Base-by-base conservation (phyloP, 2,329 filamentous ascomycete genomes). In the Diaporthe sp. region DNA sequence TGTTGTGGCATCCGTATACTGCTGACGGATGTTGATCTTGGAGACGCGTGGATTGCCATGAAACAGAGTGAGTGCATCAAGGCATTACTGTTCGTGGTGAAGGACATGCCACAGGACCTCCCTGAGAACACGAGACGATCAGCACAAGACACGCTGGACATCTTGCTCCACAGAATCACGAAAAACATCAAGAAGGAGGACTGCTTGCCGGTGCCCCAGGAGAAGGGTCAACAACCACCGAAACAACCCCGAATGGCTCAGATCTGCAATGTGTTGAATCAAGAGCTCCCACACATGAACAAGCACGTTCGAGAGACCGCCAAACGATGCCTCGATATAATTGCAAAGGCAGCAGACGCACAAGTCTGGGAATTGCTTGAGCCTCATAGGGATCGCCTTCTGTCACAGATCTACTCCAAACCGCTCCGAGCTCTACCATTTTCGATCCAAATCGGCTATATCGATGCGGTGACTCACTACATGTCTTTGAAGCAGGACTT, bases 391-490 rank as follows among this genome's bases (percentile, higher is more conserved):
- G 96, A 98, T 75, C 91, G 95, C 44, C 89, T 98, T 49, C 87
- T 98, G n/a, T 90, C 93, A 76, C 95, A 96, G 0, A 98, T 99
- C 65, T 99, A 97, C 86, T 94, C 95, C 79, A 99, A 99, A 83
- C 97, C 97, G 19, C 85, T 99, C 28, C 91, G 97, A 77, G 97
- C 97, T 0, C 87, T 99, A 77, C 97, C 97, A 0, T 99, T 99
- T 81, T 90, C 95, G 7, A 96, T 95, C 3, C 97, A 99, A 85
- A 99, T 99, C 79, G 97, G 97, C 5, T 98, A 98, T 81, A 98
- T 99, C 79, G 97, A 99, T 82, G 97, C 97, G 1, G 95, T 99
- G 81, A 98, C 95, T 0, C 99, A 97, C 84, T 97, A 97, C 81
- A 91, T 99, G 86, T 93, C 93, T 74, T 88, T 99, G 67, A 96